A percentile compares a stretch with the other conserved stretches of the same genome.
phyloP scores from a whole-genome alignment of 148 eudicot species.

The Cornus florida region DNA sequence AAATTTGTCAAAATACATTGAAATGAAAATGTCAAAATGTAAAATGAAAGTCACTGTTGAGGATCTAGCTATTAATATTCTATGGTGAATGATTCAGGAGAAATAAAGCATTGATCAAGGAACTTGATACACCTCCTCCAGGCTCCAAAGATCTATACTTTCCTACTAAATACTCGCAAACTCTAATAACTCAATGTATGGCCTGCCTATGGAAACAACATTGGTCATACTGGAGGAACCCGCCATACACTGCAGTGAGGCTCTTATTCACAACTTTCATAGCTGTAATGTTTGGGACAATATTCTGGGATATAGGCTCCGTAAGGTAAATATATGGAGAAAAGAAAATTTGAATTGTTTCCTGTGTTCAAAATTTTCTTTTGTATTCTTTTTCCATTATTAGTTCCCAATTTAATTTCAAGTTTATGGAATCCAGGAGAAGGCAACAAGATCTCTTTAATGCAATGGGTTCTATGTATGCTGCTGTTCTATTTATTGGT shows the following conservation, averaged over 20 bases:
- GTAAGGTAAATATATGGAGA: constrained; percentile 24
- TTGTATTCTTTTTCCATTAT: neutral
- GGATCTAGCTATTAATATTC: neutral
- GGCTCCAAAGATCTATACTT: constrained; percentile 55
- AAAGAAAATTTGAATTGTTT: neutral
- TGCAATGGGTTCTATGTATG: constrained; percentile 71
- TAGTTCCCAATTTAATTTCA: neutral
- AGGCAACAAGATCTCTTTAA: constrained; percentile 47
- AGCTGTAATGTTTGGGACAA: constrained; percentile 53
- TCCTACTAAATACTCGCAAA: constrained; percentile 52
- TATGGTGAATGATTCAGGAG: constrained; percentile 34
- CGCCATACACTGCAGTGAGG: constrained; percentile 56
- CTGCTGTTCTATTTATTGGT: constrained; percentile 52
- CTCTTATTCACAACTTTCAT: constrained; percentile 49
- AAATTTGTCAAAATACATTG: neutral
- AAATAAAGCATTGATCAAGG: constrained; percentile 47
- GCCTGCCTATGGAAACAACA: constrained; percentile 68
- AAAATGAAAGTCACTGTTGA: neutral
- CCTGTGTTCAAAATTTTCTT: neutral
- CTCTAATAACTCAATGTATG: constrained; percentile 35
- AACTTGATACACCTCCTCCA: constrained; percentile 46
- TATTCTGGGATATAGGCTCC: constrained; percentile 55
- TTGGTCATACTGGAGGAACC: constrained; percentile 65
- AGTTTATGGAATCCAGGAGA: constrained; percentile 22
- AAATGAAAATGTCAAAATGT: too few species aligned